Evolutionary conservation across 352 stramenopile species (phyloP), one percentile per base, ranked within the genome.

Genomic region (Phytophthora pistaciae): DNA sequence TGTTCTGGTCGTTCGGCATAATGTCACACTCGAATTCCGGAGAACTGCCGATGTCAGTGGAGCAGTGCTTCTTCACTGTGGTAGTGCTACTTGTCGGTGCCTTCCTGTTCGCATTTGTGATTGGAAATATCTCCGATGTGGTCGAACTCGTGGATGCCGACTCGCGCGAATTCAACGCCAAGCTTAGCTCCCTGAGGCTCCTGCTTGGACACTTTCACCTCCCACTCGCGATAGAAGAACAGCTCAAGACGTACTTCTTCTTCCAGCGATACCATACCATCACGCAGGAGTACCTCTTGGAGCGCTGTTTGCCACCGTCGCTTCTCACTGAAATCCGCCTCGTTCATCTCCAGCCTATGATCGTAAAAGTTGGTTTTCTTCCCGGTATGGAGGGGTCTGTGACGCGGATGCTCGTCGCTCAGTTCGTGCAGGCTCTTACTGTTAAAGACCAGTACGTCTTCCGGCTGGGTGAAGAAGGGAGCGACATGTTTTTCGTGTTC

Each of bases 231-330:
- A 79, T 92, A 8, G 62, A 89, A 42, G 70, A 79, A 56, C 85
- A 87, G 27, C 71, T 93, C 21, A 90, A 93, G 66, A 90, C 77
- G 0, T 91, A 85, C 46, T 90, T 85, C 38, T 90, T 93, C 27
- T 93, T 91, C 55, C 72, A 85, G 56, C 74, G 77, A 2, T 86
- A 84, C 38, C 79, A 92, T 65, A 82, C 81, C 0, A 91, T 91
- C 60, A 88, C 83, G 0, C 79, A 91, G 59, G 83, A 91, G 54
- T 77, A 85, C 31, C 40, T 91, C 3, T 63, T 91, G 7, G 77
- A 83, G 38, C 53, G 65, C 10, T 89, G 80, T 56, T 57, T 91
- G 6, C 83, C 83, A 14, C 81, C 81, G 18, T 88, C 83, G 0
- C 59, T 91, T 13, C 36, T 91, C 13, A 86, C 81, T 0, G 81